Evolutionary conservation across 768 basidiomycete species (phyloP), one percentile per base, ranked within the genome.

Genomic region (Pulveroboletus sp.): DNA sequence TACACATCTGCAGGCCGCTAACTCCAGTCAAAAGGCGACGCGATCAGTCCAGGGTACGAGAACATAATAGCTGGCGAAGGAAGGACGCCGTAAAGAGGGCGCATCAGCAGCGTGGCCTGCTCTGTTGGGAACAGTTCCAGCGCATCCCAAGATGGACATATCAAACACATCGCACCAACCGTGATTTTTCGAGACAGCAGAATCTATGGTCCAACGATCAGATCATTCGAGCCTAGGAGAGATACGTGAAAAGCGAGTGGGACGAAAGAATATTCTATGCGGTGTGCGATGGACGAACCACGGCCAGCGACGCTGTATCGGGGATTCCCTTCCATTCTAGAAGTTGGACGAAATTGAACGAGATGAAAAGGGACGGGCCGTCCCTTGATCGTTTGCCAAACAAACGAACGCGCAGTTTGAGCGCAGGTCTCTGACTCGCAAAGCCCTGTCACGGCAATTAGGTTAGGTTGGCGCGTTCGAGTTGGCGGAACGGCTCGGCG

Each of bases 91-190:
- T 58, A 66, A 63, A 31, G 27, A 49, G 53, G 62, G 65, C 67
- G 67, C 67, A 69, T 67, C 65, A 67, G 37, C 65, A 49, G 65
- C 67, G 56, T 63, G 67, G 53, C 52, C 46, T 55, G 9, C 57
- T 51, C 50, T 5, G 46, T 51, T 59, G 50, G 53, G 60, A 46
- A 55, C 49, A 42, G 36, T 31, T 24, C 18, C 31, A 51, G 40
- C 41, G 33, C 36, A 18, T 49, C 56, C 62, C 33, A 56, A 61
- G 48, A 54, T 51, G 43, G 57, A 56, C 45, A 64, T 61, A 56
- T 46, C 56, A 41, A 53, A 50, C 31, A 49, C 46, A 39, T 26
- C 37, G 24, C 39, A 46, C 35, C 24, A 27, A 15, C 15, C 41
- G 43, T 47, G 21, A 39, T 18, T 42, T 39, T 28, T 50, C 41